Base-by-base conservation (phyloP, 106 monocot genomes). In the Hemerocallis citrina region DNA sequence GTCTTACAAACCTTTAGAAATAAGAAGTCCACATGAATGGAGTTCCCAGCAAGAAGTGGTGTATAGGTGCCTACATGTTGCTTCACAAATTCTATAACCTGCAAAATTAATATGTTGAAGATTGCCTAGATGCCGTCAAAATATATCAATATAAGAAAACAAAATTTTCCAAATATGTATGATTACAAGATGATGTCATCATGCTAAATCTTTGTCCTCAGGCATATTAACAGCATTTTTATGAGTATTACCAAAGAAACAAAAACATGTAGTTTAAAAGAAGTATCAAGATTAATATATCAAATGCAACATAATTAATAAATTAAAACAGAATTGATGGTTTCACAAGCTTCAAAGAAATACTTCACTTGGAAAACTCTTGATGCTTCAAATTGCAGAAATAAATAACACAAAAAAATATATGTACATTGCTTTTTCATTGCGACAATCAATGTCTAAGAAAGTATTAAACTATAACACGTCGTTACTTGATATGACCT, bases 11-110 rank as follows among this genome's bases (percentile, higher is more conserved):
- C 92, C 88, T 89, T 93, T 45, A 93, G 60, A 63, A 89, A 94
- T 42, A 79, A 46, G 15, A 75, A 70, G 57, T 94, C 93, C 46
- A 82, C 63, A 65, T 94, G 85, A 23, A 94, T 41, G 19, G 93
- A 94, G 73, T 85, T 94, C 64, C 93, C 89, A 72, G 89, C 85
- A 59, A 94, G 70, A 68, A 70, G 80, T 46, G 82, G 82, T 15
- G 66, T 71, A 27, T 80, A 40, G 33, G 82, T 60, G 7, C 82
- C 69, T 34, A 85, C 59, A 75, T 94, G 75, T 67, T 80, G 64
- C 50, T 64, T 82, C 28, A 93, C 76, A 73, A 93, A 93, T 27
- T 85, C 82, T 52, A 83, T 35, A 15, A 94, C 85, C 93, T 93
- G 77, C 47, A 92, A 69, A 16, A 49, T 6, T 6, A 11, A 38